Conservation (phyloP, 805 yeast genomes). For the Saccharomycopsis fermentans region DNA sequence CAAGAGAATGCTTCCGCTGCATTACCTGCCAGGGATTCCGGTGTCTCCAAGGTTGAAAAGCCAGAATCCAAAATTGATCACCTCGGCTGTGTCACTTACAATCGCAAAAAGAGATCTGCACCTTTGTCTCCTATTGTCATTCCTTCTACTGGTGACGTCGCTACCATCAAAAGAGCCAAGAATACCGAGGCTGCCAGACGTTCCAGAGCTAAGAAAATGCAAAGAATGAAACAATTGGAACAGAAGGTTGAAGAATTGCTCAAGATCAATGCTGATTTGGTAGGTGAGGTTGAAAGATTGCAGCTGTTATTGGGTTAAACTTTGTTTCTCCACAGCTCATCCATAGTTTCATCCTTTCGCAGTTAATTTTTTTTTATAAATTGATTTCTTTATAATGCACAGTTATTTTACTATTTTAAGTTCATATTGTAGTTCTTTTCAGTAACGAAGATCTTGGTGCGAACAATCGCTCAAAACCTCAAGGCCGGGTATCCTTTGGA, state of each 20-base stretch:
- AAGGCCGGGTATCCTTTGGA: neutral
- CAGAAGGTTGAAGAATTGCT: constrained; percentile 58
- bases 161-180: constrained; percentile 80
- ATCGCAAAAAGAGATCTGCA: constrained; percentile 61
- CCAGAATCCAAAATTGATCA: constrained; percentile 42
- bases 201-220: constrained; percentile 87
- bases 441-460: too few relatives aligned
- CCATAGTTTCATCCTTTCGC: neutral
- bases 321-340: neutral
- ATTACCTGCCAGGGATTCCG: constrained; percentile 8
- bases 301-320: constrained; percentile 33
- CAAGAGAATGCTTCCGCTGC: neutral
- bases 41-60: constrained; percentile 17
- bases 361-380: neutral
- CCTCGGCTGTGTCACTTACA: constrained; percentile 66
- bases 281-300: constrained; percentile 54
- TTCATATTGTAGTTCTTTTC: too few relatives aligned
- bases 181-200: constrained; percentile 95
- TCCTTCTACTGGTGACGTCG: constrained; percentile 50
- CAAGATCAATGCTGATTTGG: constrained; percentile 47
- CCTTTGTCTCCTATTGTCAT: constrained; percentile 64
- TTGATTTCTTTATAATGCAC: neutral
- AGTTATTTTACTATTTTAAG: neutral
- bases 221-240: constrained; percentile 78
- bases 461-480: neutral